Base-by-base conservation (phyloP, 352 stramenopile genomes). In the Phytophthora aleatoria region DNA sequence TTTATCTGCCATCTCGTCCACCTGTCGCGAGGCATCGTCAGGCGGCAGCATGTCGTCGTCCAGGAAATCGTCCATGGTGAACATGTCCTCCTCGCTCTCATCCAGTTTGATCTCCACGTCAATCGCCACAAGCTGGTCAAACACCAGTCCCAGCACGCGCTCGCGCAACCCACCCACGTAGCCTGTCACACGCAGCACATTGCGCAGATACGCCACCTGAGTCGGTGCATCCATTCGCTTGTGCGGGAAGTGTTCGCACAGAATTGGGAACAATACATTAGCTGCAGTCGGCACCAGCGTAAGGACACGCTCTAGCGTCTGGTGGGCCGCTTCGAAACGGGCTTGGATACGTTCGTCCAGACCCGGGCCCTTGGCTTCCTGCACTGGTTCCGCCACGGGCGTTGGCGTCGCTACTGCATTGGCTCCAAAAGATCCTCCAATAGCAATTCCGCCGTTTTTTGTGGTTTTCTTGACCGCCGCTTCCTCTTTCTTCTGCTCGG, bases 31-130 rank as follows among this genome's bases (percentile, higher is more conserved):
- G 6, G 69, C 43, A 41, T 78, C 73, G 33, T 84, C 64, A 28
- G 73, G 77, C 26, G 84, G 80, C 24, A 94, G 50, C 54, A 95
- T 63, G 33, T 94, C 85, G 50, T 94, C 87, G 27, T 92, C 83
- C 1, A 91, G 61, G 33, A 94, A 92, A 58, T 91, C 83, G 33
- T 92, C 82, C 79, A 91, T 89, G 9, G 85, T 90, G 58, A 91
- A 91, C 33, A 91, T 76, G 43, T 95, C 87, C 60, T 92, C 84
- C 51, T 95, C 87, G 26, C 84, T 90, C 47, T 94, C 85, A 30
- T 97, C 89, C 20, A 97, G 57, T 56, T 92, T 91, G 58, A 97
- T 97, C 53, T 97, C 89, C 26, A 97, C 89, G 59, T 97, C 89
- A 11, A 97, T 90, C 8, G 82, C 77, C 36, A 96, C 88, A 5